Percentiles rank a stretch among this genome's conserved stretches.
Evolutionary conservation across 129 eudicot species (phyloP).

Genomic region (Centella asiatica): DNA sequence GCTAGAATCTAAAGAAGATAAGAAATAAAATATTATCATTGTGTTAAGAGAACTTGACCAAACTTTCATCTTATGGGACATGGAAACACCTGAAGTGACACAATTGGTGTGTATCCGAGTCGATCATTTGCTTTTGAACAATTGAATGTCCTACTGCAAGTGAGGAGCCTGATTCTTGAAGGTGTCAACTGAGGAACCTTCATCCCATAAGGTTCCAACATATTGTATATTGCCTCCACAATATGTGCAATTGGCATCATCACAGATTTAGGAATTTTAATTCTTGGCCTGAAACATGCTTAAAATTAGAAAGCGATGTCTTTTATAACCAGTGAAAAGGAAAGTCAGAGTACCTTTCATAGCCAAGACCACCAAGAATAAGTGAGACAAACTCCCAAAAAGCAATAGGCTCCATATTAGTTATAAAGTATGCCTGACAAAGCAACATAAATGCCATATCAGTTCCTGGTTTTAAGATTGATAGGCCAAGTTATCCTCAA

Average conservation of each 20-base stretch:
- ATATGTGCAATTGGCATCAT: constrained; percentile 70
- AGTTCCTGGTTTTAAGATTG: not conserved
- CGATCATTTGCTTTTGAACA: constrained; percentile 82
- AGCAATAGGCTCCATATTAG: constrained; percentile 88
- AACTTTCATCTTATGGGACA: not conserved
- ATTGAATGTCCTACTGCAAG: constrained; percentile 67
- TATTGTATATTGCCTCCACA: constrained; percentile 43
- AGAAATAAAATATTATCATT: no score
- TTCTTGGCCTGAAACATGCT: constrained; percentile 81
- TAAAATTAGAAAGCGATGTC: constrained; percentile 52
- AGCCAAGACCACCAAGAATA: constrained; percentile 91
- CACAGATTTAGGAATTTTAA: constrained; percentile 58
- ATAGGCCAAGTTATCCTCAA: not conserved
- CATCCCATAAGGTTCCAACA: constrained; percentile 83
- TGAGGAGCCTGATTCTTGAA: constrained; percentile 74
- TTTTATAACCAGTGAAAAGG: not conserved
- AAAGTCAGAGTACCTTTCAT: constrained; percentile 60
- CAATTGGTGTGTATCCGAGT: constrained; percentile 89
- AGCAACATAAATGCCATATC: not conserved
- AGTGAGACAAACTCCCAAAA: constrained; percentile 85
- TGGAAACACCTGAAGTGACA: constrained; percentile 62
- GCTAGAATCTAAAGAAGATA: no score
- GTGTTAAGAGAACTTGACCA: no score
- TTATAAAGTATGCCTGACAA: constrained; percentile 91
- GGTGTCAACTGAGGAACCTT: constrained; percentile 86